Conservation (phyloP, 108 stramenopile genomes). For the Nannochloropsis gaditana region DNA sequence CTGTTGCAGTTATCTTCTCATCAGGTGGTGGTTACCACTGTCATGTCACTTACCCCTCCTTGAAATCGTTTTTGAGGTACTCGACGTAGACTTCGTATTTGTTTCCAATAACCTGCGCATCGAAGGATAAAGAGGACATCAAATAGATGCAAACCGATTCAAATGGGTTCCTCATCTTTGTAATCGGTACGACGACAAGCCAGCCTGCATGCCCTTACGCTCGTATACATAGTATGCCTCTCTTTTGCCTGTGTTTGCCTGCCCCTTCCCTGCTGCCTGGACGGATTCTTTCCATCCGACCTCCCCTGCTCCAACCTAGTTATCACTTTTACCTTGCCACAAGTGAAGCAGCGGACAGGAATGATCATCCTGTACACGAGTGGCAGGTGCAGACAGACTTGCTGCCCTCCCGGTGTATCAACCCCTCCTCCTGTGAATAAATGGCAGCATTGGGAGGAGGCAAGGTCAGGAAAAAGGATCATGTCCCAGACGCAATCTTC, state of each 20-base stretch:
- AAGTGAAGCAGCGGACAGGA: conserved; percentile 98
- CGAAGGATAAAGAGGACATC: not conserved
- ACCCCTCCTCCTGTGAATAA: no score
- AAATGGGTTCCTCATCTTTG: not conserved
- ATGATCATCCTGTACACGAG: conserved; percentile 77
- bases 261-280: not conserved
- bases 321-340: conserved; percentile 80
- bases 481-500: no score
- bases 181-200: not conserved
- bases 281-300: not conserved
- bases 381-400: no score
- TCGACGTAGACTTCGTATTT: conserved; percentile 98
- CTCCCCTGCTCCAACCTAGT: not conserved
- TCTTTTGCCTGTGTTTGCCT: not conserved
- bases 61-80: conserved; percentile 83
- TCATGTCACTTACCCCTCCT: conserved; percentile 66
- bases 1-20: not conserved
- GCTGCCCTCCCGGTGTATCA: no score
- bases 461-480: no score
- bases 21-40: not conserved
- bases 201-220: not conserved
- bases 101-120: conserved; percentile 66
- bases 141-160: not conserved
- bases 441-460: no score
- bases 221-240: not conserved